phyloP scores from a whole-genome alignment of 768 basidiomycete species.

The Mycena indigotica region DNA sequence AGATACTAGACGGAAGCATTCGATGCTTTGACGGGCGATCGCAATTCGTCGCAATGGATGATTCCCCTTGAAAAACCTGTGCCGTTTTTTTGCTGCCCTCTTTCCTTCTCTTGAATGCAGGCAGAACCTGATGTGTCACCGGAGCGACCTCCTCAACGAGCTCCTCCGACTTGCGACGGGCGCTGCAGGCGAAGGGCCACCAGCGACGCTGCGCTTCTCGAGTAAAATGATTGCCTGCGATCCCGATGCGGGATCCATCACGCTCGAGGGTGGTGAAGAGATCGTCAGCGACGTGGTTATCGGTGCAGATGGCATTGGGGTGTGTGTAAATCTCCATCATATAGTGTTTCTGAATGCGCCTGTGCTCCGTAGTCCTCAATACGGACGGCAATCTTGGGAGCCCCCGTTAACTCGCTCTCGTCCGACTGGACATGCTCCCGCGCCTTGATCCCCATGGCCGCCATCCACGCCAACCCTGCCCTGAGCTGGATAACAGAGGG shows the following conservation, averaged over 20 bases:
- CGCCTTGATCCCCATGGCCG: neutral
- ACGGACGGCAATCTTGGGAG: neutral
- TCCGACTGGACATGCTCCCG: neutral
- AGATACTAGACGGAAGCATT: neutral
- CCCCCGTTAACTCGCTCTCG: neutral
- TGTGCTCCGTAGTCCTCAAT: neutral
- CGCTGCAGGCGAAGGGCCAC: neutral
- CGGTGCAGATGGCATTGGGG: slow-evolving; percentile 36
- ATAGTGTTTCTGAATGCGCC: neutral
- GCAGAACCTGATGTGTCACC: neutral
- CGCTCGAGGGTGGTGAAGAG: slow-evolving; percentile 36
- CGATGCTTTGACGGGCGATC: neutral
- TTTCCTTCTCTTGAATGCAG: neutral
- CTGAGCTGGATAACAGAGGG: slow-evolving; percentile 6
- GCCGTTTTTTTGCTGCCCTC: no score
- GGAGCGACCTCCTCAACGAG: neutral
- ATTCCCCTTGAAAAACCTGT: neutral
- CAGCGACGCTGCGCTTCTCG: slow-evolving; percentile 23
- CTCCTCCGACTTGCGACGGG: neutral
- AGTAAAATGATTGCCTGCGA: slow-evolving; percentile 30
- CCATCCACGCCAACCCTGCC: neutral
- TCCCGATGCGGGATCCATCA: slow-evolving; percentile 28
- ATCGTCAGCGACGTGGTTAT: slow-evolving; percentile 36
- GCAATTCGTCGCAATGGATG: neutral
- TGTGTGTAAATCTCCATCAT: neutral